Evolutionary conservation across 257 asterid genomes (phyloP).

Genomic region (Solanum acaule): DNA sequence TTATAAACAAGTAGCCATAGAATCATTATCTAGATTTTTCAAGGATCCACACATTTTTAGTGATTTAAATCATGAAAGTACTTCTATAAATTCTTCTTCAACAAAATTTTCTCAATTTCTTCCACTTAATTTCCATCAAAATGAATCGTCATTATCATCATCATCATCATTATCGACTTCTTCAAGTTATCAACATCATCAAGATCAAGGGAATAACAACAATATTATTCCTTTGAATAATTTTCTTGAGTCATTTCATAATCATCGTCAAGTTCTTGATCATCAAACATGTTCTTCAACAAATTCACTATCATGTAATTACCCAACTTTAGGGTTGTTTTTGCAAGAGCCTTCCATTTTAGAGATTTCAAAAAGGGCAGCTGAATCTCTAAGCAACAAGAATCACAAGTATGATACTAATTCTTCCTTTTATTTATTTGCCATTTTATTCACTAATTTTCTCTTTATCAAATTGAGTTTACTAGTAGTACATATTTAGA

Average conservation of each 20-base stretch:
- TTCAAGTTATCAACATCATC: background rate
- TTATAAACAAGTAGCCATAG: slow-evolving; percentile 5
- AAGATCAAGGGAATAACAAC: slow-evolving; percentile 7
- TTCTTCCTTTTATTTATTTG: background rate
- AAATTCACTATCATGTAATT: background rate
- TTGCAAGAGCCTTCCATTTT: slow-evolving; percentile 33
- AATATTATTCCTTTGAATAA: slow-evolving; percentile 9
- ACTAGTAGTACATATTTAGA: background rate
- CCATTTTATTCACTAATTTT: background rate
- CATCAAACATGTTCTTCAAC: slow-evolving; percentile 4
- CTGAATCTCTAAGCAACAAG: slow-evolving; percentile 11
- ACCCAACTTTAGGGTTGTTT: slow-evolving; percentile 37
- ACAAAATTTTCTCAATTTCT: slow-evolving; percentile 7
- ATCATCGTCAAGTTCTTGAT: background rate
- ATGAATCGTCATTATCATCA: background rate
- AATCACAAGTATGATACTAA: background rate
- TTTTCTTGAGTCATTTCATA: slow-evolving; percentile 20
- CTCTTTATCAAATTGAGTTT: no score
- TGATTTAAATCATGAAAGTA: background rate
- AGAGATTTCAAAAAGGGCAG: slow-evolving; percentile 12
- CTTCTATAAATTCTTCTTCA: slow-evolving; percentile 3
- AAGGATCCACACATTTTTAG: slow-evolving; percentile 13
- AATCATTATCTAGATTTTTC: slow-evolving; percentile 15
- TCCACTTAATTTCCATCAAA: background rate
- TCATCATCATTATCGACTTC: background rate